Percentiles rank a stretch among this genome's conserved stretches.
phyloP scores from a whole-genome alignment of 768 basidiomycete genomes.

The Pisolithus sp. region DNA sequence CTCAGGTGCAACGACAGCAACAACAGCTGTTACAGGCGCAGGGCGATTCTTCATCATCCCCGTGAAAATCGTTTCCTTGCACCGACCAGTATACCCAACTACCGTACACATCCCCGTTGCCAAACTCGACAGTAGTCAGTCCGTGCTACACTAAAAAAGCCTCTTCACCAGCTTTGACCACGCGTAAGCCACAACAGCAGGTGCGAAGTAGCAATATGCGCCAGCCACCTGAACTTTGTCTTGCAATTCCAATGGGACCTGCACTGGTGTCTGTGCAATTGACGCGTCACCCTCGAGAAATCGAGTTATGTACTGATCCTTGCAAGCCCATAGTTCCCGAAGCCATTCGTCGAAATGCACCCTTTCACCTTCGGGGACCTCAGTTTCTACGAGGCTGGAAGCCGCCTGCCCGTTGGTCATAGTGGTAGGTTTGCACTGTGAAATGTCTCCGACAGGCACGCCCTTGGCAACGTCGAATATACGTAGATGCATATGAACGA shows the following conservation, averaged over 20 bases:
- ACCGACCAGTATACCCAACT: neutral
- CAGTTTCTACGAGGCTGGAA: conserved; percentile 34
- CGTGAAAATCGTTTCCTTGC: neutral
- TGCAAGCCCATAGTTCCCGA: conserved; percentile 71
- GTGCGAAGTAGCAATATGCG: conserved; percentile 68
- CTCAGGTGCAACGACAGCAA: conserved; percentile 43
- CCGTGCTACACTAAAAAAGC: conserved; percentile 9
- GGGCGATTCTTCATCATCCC: conserved; percentile 4
- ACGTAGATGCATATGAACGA: conserved; percentile 82
- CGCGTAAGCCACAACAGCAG: conserved; percentile 43
- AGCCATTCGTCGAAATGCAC: conserved; percentile 79
- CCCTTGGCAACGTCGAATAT: conserved; percentile 61
- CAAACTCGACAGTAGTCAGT: neutral
- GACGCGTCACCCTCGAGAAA: conserved; percentile 55
- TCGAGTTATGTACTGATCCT: conserved; percentile 70
- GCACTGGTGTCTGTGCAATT: conserved; percentile 27
- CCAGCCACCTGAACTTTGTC: conserved; percentile 50
- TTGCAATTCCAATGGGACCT: conserved; percentile 57
- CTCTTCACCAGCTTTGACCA: conserved; percentile 35
- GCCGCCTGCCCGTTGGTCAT: conserved; percentile 24
- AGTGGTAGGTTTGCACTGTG: conserved; percentile 29
- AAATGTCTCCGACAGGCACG: conserved; percentile 64
- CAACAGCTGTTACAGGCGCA: conserved; percentile 43
- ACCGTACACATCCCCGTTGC: neutral
- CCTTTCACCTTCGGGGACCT: conserved; percentile 54